Base-by-base conservation (phyloP, 305 asterid species). In the Andrographis paniculata region DNA sequence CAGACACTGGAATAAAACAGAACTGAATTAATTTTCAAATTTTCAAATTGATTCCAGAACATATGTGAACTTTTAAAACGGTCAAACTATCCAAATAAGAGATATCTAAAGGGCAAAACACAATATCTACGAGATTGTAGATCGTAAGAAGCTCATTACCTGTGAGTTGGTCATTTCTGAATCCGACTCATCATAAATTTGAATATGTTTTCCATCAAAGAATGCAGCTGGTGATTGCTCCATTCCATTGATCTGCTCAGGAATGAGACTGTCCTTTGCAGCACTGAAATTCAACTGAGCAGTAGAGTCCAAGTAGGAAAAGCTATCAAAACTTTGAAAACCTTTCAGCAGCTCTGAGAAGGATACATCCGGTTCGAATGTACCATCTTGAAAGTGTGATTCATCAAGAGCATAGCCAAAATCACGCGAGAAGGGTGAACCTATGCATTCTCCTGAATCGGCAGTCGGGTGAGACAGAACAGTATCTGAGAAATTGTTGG, bases 371-470 rank as follows among this genome's bases (percentile, higher is more conserved):
- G 69, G 87, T 58, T 81, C 93, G 33, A 69, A 68, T 22, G 87
- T 58, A 41, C 87, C 93, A 56, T 81, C 93, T 69, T 73, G 80
- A 61, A 81, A 81, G 66, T 63, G 64, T 45, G 63, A 53, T 17
- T 69, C 87, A 36, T 66, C 53, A 44, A 61, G 66, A 59, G 72
- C 76, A 60, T 58, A 44, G 42, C 93, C 93, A 64, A 78, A 81
- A 63, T 78, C 79, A 64, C 75, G 71, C 56, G 80, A 68, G 64
- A 73, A 81, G n/a, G 87, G 87, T 20, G 93, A 81, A 60, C 77
- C 79, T 14, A 62, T 22, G 46, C 70, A 55, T 46, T 68, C 60
- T 36, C 66, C 78, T n/a, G 56, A 48, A 35, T 63, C 79, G 51
- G 64, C 18, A 48, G 45, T 50, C 48, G 42, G 43, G 42, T 45